Evolutionary conservation across 2,329 filamentous ascomycete genomes (phyloP), one percentile per base, ranked within the genome.

Genomic region (Penicillium sp.): DNA sequence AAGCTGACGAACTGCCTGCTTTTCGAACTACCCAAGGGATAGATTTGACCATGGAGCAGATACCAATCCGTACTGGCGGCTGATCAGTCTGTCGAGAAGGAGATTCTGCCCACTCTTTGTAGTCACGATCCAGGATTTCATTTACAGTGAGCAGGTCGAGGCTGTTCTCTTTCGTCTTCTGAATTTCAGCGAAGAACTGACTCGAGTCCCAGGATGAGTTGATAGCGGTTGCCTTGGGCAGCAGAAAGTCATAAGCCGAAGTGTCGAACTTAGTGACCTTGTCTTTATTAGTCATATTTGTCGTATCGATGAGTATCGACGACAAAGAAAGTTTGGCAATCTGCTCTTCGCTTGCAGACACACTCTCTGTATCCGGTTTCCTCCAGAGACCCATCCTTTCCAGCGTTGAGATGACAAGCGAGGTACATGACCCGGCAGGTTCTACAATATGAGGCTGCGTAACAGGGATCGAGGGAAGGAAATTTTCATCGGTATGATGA

Each of bases 61-160:
- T 85, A 2, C 87, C 87, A 19, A 89, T 76, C 54, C 78, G 82
- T 38, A 81, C 35, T 2, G 61, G 67, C 2, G n/a, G 5, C 26
- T 46, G 73, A 67, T 45, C 68, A 75, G 56, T 67, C 72, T 72
- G 64, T 26, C 60, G 65, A 4, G 66, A 46, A 15, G 63, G 60
- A 13, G 67, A 71, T 61, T 84, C 84, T 1, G 77, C 78, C 87
- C 87, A 90, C 55, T 85, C 78, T 73, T 90, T 90, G 70, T 88
- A 90, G 71, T 90, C 87, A 63, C 88, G 85, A 45, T 82, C 80
- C 60, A 89, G 73, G 21, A 88, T 83, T 67, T 88, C 87, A 3
- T 81, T 73, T 63, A 87, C 70, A 11, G 76, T 80, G 26, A 90
- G 72, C 2, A 79, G 73, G 46, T 82, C 81, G 44, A 89, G 71